Conservation (phyloP, 1,284 basidiomycete genomes). For the Malassezia cuniculi region DNA sequence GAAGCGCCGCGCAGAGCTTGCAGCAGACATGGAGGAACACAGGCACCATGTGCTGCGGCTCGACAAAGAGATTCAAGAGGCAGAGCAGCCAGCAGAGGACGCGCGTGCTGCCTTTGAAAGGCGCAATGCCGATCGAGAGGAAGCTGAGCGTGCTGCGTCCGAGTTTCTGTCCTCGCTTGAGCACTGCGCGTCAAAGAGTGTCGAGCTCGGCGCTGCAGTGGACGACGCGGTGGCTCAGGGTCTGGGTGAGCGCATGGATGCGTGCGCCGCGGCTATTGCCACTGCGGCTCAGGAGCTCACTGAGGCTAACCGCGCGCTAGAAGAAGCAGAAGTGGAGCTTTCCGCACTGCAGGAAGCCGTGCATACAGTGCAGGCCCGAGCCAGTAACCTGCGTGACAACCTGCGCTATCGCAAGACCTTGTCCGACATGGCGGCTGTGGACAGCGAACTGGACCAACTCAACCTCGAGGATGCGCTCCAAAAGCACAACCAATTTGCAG, state of each 20-base stretch:
- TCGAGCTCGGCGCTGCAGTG: no score
- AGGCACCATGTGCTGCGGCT: no score
- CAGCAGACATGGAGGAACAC: conserved; percentile 72
- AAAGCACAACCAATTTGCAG: conserved; percentile 61
- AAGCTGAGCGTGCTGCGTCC: no score
- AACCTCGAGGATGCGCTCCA: conserved; percentile 27
- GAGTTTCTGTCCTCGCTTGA: no score
- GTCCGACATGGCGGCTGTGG: conserved; percentile 57
- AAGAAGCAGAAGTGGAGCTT: conserved; percentile 20
- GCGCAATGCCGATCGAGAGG: no score
- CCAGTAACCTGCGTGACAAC: conserved; percentile 68
- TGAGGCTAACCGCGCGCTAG: conserved; percentile 17
- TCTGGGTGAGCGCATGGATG: no score
- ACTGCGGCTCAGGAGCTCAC: conserved; percentile 32
- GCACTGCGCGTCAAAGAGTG: no score
- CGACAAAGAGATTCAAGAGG: conserved; percentile 55
- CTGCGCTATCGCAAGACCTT: conserved; percentile 62
- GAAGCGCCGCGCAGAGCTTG: conserved; percentile 47
- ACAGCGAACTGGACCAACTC: conserved; percentile 56
- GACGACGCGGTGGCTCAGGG: no score
- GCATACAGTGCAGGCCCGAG: conserved; percentile 44
- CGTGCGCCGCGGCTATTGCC: conserved; percentile 22
- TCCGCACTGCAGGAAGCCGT: conserved; percentile 41
- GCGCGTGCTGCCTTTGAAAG: no score
- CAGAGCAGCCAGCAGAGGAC: no score